A percentile compares a stretch with the other conserved stretches of the same genome.
These are phyloP conservation scores for Gossypium rotundifolium DNA, from an alignment of 345 rosid genomes.

Conservation along the genomic window DNA sequence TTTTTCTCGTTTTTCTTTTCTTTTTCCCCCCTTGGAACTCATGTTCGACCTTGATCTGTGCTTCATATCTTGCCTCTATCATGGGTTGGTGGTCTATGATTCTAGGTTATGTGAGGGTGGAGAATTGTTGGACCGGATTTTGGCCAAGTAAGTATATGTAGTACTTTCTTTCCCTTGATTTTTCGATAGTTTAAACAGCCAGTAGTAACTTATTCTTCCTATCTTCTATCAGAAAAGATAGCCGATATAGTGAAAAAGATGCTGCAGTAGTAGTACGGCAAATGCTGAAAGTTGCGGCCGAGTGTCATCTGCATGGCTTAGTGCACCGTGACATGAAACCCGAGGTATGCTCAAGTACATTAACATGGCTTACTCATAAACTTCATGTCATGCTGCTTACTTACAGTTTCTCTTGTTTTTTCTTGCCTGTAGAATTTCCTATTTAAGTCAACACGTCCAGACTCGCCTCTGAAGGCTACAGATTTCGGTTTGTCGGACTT, in stretches of 20 bases:
- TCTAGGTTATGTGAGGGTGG: constrained; percentile 97
- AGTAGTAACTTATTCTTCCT: constrained; percentile 23
- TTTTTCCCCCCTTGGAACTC: background rate
- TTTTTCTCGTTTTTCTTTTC: background rate
- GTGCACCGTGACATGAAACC: constrained; percentile 99
- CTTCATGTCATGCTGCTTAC: constrained; percentile 8
- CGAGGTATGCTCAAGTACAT: constrained; percentile 53
- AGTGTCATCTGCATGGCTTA: constrained; percentile 88
- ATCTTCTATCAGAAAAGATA: constrained; percentile 56
- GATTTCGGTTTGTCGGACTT: constrained; percentile 99
- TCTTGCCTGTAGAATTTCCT: constrained; percentile 69
- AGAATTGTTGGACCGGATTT: constrained; percentile 85
- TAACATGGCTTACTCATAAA: background rate
- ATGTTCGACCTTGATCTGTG: background rate
- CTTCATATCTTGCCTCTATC: background rate
- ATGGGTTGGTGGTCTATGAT: background rate
- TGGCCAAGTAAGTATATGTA: constrained; percentile 52
- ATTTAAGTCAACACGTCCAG: constrained; percentile 69
- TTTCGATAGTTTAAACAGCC: constrained; percentile 4
- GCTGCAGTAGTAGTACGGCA: constrained; percentile 87
- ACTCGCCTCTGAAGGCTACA: constrained; percentile 85
- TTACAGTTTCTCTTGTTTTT: constrained; percentile 10
- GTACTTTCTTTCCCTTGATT: constrained; percentile 1
- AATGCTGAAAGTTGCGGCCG: constrained; percentile 86
- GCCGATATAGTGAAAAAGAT: constrained; percentile 68